These are phyloP conservation scores for Flueggea neowawraea DNA, from an alignment of 441 rosid species.

Conservation along the genomic window DNA sequence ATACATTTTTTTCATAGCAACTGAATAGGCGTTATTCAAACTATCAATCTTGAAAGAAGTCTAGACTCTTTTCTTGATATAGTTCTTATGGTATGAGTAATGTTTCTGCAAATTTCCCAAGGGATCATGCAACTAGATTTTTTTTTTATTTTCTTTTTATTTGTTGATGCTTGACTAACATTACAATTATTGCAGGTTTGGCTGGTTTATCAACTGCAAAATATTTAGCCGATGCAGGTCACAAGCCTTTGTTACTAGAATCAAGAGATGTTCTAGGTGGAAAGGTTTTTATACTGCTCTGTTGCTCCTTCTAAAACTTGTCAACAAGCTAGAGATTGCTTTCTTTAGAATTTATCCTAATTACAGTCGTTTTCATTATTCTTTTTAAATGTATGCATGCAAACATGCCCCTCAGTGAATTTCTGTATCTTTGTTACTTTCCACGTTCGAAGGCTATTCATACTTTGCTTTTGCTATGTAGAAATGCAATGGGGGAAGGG, in stretches of 20 bases:
- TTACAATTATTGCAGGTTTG: conserved; percentile 52
- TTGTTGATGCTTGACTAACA: background rate
- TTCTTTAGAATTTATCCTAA: background rate
- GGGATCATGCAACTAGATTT: no score
- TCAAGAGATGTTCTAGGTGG: conserved; percentile 97
- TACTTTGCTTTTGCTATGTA: no score
- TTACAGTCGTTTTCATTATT: background rate
- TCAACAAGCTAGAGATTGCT: background rate
- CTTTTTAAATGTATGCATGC: background rate
- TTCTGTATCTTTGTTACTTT: no score
- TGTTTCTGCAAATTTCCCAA: no score
- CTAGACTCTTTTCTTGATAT: no score
- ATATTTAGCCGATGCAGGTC: conserved; percentile 96
- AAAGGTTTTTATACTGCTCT: conserved; percentile 53
- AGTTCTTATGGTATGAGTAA: no score
- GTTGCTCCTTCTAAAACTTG: background rate
- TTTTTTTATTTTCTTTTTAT: background rate
- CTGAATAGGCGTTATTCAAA: no score
- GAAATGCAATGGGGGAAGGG: no score
- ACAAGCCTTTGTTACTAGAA: conserved; percentile 79
- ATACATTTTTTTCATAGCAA: no score
- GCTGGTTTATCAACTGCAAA: conserved; percentile 95
- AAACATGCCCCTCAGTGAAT: no score
- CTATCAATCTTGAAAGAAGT: no score
- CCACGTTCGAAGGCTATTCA: no score